Percentiles rank a stretch among this genome's conserved stretches.
These are phyloP conservation scores for Petunia secreta DNA, from an alignment of 257 asterid genomes.

Conservation along the genomic window DNA sequence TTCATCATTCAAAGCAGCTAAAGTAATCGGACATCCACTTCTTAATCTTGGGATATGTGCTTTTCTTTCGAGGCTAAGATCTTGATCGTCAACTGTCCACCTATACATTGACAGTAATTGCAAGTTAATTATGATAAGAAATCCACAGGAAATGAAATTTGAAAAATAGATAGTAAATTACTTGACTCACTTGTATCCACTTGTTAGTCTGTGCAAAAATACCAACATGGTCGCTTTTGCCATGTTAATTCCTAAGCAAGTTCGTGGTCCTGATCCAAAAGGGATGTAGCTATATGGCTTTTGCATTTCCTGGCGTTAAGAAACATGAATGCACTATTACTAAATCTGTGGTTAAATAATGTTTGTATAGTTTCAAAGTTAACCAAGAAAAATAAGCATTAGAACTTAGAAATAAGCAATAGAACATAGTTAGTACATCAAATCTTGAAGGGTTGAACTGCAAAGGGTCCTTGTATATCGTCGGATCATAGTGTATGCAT, in stretches of 20 bases:
- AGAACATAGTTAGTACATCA: conserved; percentile 40
- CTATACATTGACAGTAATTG: conserved; percentile 33
- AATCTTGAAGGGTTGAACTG: conserved; percentile 67
- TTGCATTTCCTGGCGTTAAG: conserved; percentile 52
- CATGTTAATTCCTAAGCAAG: conserved; percentile 72
- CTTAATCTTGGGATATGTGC: conserved; percentile 60
- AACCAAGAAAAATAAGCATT: neutral
- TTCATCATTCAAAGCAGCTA: conserved; percentile 34
- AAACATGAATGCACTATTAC: neutral
- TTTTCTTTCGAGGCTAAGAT: conserved; percentile 54
- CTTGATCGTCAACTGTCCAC: conserved; percentile 64
- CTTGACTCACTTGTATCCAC: conserved; percentile 54
- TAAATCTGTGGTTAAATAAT: neutral
- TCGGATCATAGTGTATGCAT: conserved; percentile 61
- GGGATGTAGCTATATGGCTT: conserved; percentile 68
- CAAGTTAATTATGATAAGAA: neutral
- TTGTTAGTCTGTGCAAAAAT: conserved; percentile 51
- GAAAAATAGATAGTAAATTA: neutral
- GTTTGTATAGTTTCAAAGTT: neutral
- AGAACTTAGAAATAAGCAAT: neutral
- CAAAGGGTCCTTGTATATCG: conserved; percentile 47
- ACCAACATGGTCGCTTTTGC: conserved; percentile 63
- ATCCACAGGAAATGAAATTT: neutral
- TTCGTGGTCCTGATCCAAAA: conserved; percentile 63
- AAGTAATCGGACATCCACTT: conserved; percentile 67